phyloP scores from a whole-genome alignment of 768 basidiomycete species.

The Auriscalpium microsporum region DNA sequence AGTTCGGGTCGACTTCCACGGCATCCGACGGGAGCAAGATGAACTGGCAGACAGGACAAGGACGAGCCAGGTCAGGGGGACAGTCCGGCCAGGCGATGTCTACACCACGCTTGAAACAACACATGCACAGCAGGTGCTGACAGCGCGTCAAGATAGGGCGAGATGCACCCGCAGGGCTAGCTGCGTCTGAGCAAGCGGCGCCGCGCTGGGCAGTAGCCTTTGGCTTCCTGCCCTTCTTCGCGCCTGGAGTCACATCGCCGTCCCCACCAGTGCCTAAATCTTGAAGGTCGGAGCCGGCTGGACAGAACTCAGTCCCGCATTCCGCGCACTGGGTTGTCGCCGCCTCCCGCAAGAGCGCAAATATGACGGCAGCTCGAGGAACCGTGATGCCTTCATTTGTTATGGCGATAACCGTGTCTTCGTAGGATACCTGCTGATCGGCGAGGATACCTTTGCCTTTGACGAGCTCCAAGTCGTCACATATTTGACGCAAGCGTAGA shows the following conservation, averaged over 20 bases:
- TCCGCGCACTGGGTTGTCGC: constrained; percentile 85
- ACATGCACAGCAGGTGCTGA: constrained; percentile 85
- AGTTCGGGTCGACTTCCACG: constrained; percentile 70
- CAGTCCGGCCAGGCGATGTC: constrained; percentile 77
- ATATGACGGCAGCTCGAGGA: constrained; percentile 70
- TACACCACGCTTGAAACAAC: constrained; percentile 76
- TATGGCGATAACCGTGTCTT: constrained; percentile 73
- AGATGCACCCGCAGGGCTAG: constrained; percentile 48
- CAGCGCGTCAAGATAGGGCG: constrained; percentile 82
- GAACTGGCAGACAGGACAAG: constrained; percentile 74
- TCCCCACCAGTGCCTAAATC: constrained; percentile 40
- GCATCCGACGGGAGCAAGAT: constrained; percentile 65
- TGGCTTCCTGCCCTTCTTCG: constrained; percentile 42
- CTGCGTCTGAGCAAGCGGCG: constrained; percentile 52
- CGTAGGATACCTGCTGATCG: constrained; percentile 51
- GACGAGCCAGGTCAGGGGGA: constrained; percentile 41
- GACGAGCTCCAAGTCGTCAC: constrained; percentile 90
- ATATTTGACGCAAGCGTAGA: constrained; percentile 92
- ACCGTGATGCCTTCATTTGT: constrained; percentile 69
- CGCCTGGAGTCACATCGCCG: constrained; percentile 37
- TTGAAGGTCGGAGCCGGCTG: constrained; percentile 34
- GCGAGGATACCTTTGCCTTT: constrained; percentile 50
- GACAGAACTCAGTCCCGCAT: constrained; percentile 71
- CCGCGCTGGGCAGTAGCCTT: constrained; percentile 53
- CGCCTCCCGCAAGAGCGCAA: constrained; percentile 78